Conservation (phyloP, 805 yeast genomes). For the Cyberlindnera amylophila region DNA sequence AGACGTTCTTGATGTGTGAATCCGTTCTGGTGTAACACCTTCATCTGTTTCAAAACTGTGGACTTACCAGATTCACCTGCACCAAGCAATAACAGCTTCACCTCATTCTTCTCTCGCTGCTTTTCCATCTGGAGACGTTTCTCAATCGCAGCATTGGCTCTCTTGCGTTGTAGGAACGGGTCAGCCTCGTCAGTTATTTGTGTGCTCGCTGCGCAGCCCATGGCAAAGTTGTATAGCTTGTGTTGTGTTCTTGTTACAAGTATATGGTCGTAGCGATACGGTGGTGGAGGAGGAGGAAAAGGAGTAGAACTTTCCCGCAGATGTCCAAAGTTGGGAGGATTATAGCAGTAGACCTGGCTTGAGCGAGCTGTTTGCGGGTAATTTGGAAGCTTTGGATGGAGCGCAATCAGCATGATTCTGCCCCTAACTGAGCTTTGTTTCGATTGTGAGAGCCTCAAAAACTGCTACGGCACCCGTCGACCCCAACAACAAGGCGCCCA, state of each 20-base stretch:
- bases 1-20: constrained; percentile 74
- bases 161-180: constrained; percentile 50
- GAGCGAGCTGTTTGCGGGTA: too few species aligned
- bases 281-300: not conserved
- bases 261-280: not conserved
- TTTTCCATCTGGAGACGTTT: constrained; percentile 51
- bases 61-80: constrained; percentile 96
- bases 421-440: too few species aligned
- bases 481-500: too few species aligned
- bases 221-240: constrained; percentile 21
- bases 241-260: not conserved
- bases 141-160: constrained; percentile 61
- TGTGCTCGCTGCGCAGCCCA: constrained; percentile 73
- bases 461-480: too few species aligned
- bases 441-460: constrained; percentile 12
- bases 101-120: constrained; percentile 52
- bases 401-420: too few species aligned
- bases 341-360: too few species aligned
- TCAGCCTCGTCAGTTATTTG: constrained; percentile 39
- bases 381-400: too few species aligned
- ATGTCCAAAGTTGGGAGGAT: too few species aligned
- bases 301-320: not conserved
- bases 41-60: constrained; percentile 86
- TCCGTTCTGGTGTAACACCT: constrained; percentile 79
- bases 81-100: constrained; percentile 77